These are phyloP conservation scores for Rhodotorula glutinis DNA, from an alignment of 1,284 basidiomycete genomes.

Conservation along the genomic window DNA sequence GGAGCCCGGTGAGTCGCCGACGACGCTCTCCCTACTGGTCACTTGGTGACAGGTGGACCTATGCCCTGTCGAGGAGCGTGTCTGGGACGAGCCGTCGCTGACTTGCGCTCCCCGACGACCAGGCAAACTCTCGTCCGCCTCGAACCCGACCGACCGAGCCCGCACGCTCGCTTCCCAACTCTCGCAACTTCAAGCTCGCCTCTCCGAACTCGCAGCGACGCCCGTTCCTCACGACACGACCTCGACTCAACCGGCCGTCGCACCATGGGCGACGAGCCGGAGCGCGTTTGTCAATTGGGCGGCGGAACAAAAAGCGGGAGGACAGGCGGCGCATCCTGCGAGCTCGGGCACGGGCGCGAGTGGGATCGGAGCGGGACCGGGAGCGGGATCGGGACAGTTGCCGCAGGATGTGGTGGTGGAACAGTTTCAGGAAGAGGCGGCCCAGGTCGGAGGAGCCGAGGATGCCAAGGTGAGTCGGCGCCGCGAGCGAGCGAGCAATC, in stretches of 20 bases:
- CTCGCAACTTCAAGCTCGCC: conserved; percentile 15
- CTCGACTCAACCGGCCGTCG: not conserved
- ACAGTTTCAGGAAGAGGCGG: conserved; percentile 5
- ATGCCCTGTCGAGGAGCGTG: too few species aligned
- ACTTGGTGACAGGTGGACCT: not conserved
- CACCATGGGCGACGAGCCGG: conserved; percentile 23
- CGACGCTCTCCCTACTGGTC: not conserved
- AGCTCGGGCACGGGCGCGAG: not conserved
- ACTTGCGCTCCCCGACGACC: not conserved
- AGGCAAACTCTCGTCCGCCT: conserved; percentile 15
- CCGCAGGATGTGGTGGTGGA: conserved; percentile 8
- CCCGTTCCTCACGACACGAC: conserved; percentile 10
- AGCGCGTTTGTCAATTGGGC: conserved; percentile 37
- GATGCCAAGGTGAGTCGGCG: conserved; percentile 16
- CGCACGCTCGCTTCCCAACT: conserved; percentile 24
- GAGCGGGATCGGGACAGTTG: not conserved
- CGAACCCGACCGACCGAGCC: conserved; percentile 7
- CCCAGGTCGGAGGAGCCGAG: conserved; percentile 7
- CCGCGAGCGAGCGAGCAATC: not conserved
- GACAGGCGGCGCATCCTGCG: not conserved
- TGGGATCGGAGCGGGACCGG: not conserved
- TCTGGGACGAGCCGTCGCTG: not conserved
- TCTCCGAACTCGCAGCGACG: conserved; percentile 24
- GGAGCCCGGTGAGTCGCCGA: conserved; percentile 28
- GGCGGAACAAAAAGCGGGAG: conserved; percentile 21